Evolutionary conservation across 2,329 filamentous ascomycete genomes (phyloP).

Genomic region (Aphanocladium album): DNA sequence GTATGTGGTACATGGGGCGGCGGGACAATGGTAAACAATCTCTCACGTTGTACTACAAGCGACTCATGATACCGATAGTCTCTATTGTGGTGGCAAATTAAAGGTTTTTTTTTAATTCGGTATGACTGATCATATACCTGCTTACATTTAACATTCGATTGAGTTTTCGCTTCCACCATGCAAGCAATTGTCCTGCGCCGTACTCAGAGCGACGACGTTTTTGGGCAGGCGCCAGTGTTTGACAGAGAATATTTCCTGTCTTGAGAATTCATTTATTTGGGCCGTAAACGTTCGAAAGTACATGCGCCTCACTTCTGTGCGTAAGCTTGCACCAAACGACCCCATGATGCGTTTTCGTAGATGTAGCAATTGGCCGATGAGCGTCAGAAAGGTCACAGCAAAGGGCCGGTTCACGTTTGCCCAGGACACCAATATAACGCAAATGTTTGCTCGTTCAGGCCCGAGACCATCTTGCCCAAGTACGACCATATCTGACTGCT

Average conservation of each 20-base stretch:
- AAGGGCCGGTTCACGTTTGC: background rate
- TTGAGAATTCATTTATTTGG: too few relatives aligned
- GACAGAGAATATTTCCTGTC: too few relatives aligned
- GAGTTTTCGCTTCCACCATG: too few relatives aligned
- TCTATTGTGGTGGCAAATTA: background rate
- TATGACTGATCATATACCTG: too few relatives aligned
- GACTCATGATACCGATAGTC: background rate
- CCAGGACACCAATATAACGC: background rate
- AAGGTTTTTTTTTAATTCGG: too few relatives aligned
- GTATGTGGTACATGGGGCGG: background rate
- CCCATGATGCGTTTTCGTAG: background rate
- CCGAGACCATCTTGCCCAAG: background rate
- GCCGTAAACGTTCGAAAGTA: too few relatives aligned
- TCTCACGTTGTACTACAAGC: background rate
- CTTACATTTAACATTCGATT: too few relatives aligned
- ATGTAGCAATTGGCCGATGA: background rate
- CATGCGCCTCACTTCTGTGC: background rate
- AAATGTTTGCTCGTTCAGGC: background rate
- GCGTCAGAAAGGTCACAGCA: background rate
- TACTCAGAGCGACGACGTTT: too few relatives aligned
- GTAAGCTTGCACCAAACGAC: background rate
- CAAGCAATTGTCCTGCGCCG: too few relatives aligned
- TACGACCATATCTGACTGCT: background rate
- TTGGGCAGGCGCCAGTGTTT: too few relatives aligned
- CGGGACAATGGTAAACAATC: background rate